A percentile compares a stretch with the other conserved stretches of the same genome.
These are phyloP conservation scores for Tetrahymena elliotti DNA, from an alignment of 73 alveolate genomes.

Conservation along the genomic window DNA sequence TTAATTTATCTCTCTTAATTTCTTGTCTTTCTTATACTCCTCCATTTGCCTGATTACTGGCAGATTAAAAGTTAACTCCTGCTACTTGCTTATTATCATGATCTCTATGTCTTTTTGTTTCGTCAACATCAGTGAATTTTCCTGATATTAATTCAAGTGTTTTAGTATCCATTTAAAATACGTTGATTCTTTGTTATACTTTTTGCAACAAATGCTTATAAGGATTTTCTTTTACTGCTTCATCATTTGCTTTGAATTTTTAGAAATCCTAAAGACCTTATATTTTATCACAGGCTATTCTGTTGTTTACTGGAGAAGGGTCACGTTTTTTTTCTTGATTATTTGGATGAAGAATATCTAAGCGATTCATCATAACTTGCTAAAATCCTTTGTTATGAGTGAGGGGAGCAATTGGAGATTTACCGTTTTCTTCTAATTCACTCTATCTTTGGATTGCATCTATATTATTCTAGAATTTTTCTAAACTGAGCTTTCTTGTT, in stretches of 20 bases:
- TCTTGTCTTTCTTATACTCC: neutral
- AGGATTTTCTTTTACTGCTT: neutral
- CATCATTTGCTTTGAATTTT: neutral
- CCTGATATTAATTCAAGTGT: neutral
- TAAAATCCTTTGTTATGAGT: neutral
- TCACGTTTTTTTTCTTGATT: neutral
- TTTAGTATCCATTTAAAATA: neutral
- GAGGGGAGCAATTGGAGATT: neutral
- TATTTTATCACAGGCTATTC: neutral
- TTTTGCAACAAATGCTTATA: neutral
- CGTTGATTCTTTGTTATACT: neutral
- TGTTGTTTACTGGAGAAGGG: neutral
- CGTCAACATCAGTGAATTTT: neutral
- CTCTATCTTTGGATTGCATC: neutral
- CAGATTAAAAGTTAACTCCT: neutral
- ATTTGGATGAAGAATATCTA: neutral
- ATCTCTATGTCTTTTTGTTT: neutral
- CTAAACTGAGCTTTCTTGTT: neutral
- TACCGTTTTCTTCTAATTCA: neutral
- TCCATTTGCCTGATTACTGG: neutral
- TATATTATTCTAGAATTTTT: neutral
- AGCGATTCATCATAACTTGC: neutral
- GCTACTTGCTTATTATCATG: neutral
- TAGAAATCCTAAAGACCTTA: neutral
- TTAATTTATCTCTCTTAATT: neutral